These are phyloP conservation scores for Eucalyptus lansdowneana DNA, from an alignment of 345 rosid genomes.

Conservation along the genomic window DNA sequence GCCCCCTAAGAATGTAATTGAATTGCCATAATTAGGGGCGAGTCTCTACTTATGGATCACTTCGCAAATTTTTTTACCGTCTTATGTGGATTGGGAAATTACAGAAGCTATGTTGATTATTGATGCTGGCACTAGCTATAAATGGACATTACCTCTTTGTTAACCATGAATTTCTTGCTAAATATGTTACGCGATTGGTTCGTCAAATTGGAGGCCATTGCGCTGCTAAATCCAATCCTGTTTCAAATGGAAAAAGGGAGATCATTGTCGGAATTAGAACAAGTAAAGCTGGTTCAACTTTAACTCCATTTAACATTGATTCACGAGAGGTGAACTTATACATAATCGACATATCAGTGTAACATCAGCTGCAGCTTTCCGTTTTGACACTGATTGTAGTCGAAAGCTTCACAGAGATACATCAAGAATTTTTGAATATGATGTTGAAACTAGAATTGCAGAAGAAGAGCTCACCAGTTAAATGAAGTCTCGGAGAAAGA, in stretches of 20 bases:
- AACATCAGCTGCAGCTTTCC: neutral
- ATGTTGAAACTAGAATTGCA: neutral
- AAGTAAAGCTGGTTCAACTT: neutral
- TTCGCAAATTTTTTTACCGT: neutral
- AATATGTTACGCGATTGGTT: constrained; percentile 86
- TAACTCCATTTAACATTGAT: neutral
- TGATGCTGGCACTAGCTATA: neutral
- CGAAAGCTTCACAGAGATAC: neutral
- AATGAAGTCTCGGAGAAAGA: constrained; percentile 76
- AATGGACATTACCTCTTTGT: constrained; percentile 28
- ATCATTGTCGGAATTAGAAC: neutral
- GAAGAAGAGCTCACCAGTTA: constrained; percentile 40
- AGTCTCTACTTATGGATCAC: neutral
- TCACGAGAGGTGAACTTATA: neutral
- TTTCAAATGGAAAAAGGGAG: neutral
- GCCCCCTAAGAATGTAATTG: neutral
- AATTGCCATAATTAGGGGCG: neutral
- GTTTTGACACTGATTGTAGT: neutral
- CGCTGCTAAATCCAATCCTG: constrained; percentile 82
- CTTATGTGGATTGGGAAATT: neutral
- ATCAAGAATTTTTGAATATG: neutral
- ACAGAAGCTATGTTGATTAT: neutral
- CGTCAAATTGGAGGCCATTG: constrained; percentile 91
- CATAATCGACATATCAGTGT: neutral
- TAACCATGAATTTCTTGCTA: constrained; percentile 68